Conservation (phyloP, 163 green algal species). For the Trebouxia gelatinosa region DNA sequence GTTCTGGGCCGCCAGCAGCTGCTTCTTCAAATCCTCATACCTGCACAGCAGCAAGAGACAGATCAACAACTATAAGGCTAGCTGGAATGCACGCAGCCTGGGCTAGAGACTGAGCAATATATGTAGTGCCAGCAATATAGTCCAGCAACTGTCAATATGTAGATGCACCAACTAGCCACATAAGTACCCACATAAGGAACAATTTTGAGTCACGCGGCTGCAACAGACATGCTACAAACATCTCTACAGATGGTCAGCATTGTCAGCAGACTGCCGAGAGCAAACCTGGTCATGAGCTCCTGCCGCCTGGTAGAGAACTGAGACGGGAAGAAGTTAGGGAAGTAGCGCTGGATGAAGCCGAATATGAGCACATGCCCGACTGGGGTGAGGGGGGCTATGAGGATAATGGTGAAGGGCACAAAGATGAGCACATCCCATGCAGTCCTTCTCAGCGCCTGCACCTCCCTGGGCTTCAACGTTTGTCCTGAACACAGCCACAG, state of each 20-base stretch:
- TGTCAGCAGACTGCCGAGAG: too few relatives aligned
- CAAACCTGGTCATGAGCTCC: constrained; percentile 77
- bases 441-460: constrained; percentile 86
- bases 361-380: constrained; percentile 98
- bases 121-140: too few relatives aligned
- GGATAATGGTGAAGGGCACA: constrained; percentile 96
- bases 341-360: constrained; percentile 96
- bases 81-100: too few relatives aligned
- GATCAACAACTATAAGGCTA: too few relatives aligned
- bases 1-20: constrained; percentile 69
- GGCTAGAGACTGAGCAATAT: too few relatives aligned
- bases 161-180: too few relatives aligned
- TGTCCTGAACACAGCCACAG: constrained; percentile 29
- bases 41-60: constrained; percentile 50
- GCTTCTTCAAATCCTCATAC: constrained; percentile 83
- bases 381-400: constrained; percentile 93
- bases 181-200: too few relatives aligned
- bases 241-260: too few relatives aligned
- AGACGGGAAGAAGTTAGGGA: constrained; percentile 93
- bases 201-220: too few relatives aligned
- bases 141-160: too few relatives aligned
- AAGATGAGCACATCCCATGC: constrained; percentile 89
- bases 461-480: constrained; percentile 82
- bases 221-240: too few relatives aligned
- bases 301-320: constrained; percentile 90